Evolutionary conservation across 169 alveolate genomes (phyloP), one percentile per base, ranked within the genome.

Genomic region (Theileria annulata): DNA sequence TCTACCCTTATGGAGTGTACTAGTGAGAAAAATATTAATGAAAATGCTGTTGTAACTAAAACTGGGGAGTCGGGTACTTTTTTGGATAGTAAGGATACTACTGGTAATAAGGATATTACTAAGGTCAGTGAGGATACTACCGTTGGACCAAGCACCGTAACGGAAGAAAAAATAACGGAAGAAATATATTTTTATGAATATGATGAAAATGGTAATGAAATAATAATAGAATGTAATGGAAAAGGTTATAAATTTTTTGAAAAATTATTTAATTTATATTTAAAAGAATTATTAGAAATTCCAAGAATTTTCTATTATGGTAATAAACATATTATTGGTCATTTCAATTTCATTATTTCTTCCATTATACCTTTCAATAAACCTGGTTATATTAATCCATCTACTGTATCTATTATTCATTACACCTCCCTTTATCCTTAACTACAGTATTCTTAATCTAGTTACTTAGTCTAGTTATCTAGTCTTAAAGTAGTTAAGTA

Each of bases 361-460:
- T 21, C 56, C 3, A 42, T 72, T 0, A 13, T 31, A 5, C 90
- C 90, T 6, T 1, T 17, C n/a, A 64, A 48, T 23, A 63, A 77
- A 10, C 90, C 87, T 9, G 90, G 90, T 0, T 54, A 70, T n/a
- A 84, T 84, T 4, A 47, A 49, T 0, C 78, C 71, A 0, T 9
- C 56, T 9, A 83, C 90, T 35, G 88, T 80, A 80, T 10, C 13
- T 0, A 35, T 35, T 35, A 5, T 3, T 35, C 47, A 35, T 35
- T n/a, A n/a, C n/a, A n/a, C n/a, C n/a, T n/a, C n/a, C n/a, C n/a
- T n/a, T n/a, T n/a, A n/a, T n/a, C n/a, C n/a, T n/a, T n/a, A n/a
- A n/a, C n/a, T n/a, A n/a, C n/a, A n/a, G n/a, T n/a, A n/a, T n/a
- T n/a, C n/a, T n/a, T n/a, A n/a, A n/a, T n/a, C n/a, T n/a, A n/a